Percentiles rank a stretch among this genome's conserved stretches.
Evolutionary conservation across 2,329 filamentous ascomycete species (phyloP).

Genomic region (Claviceps fusiformis): DNA sequence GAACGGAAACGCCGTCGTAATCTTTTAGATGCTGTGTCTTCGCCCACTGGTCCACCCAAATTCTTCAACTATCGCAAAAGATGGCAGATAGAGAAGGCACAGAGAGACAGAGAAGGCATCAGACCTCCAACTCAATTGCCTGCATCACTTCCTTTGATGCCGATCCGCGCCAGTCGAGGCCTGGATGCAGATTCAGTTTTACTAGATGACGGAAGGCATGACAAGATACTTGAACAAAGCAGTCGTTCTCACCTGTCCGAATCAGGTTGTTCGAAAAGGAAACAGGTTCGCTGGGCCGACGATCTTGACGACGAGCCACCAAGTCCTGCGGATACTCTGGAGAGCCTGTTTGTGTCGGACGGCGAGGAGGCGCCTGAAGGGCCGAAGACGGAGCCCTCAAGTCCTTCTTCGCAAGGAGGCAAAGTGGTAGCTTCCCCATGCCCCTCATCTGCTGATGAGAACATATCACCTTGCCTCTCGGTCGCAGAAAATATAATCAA

Average conservation of each 20-base stretch:
- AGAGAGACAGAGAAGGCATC: constrained; percentile 5
- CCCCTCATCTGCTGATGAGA: background rate
- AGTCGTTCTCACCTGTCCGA: background rate
- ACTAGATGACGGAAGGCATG: background rate
- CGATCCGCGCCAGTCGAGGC: background rate
- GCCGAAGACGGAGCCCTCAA: background rate
- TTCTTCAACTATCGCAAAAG: constrained; percentile 18
- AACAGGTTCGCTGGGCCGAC: constrained; percentile 5
- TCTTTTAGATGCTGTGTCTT: constrained; percentile 25
- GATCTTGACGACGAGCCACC: background rate
- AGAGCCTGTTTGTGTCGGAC: constrained; percentile 5
- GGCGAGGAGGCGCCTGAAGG: background rate
- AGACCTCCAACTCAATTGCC: background rate
- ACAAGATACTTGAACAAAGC: background rate
- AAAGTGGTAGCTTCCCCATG: background rate
- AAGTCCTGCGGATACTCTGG: background rate
- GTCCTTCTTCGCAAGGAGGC: background rate
- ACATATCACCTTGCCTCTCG: background rate
- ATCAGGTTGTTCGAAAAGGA: background rate
- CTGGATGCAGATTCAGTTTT: background rate
- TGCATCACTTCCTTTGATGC: background rate
- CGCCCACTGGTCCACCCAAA: constrained; percentile 27
- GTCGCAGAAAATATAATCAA: constrained; percentile 2
- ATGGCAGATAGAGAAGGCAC: constrained; percentile 4
- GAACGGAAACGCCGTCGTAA: constrained; percentile 20